Base-by-base conservation (phyloP, 1,284 basidiomycete species). In the Salmacisia buchloeana region DNA sequence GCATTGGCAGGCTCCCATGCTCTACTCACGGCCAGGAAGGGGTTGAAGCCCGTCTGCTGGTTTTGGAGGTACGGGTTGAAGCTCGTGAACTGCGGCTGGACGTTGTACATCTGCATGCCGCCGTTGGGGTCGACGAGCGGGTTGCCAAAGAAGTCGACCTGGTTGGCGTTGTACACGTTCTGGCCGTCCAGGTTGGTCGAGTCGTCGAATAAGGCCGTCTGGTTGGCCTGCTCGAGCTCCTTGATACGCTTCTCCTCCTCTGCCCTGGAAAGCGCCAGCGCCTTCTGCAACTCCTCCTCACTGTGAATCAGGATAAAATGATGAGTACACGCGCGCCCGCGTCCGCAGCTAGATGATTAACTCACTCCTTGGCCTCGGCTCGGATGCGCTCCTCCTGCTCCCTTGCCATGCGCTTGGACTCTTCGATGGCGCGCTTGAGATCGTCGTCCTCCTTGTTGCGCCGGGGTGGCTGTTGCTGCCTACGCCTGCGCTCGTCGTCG, bases 191-290 rank as follows among this genome's bases (percentile, higher is more conserved):
- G 67, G 60, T 75, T 72, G 70, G 74, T 73, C n/a, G 52, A 62
- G 43, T 74, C 93, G 79, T 97, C 94, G 71, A 97, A 94, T 68
- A 97, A 80, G 0, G 88, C 83, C 1, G 85, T 83, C 39, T 87
- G 85, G 71, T 91, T 94, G 33, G 87, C 84, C 70, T 88, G 87
- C 66, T 91, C 88, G 23, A 89, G 82, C 59, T 75, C 76, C 56
- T 77, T 69, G 67, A 75, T 80, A 27, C 80, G 65, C 59, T 73
- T 70, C 67, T 79, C 78, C 60, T 78, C 76, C 77, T 97, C 94
- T 80, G 94, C 90, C 80, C 92, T 86, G 67, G 91, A 94, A 34
- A 92, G 81, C 67, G 85, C 85, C 69, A 97, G 85, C 0, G 93
- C 93, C 73, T 86, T 83, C 70, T 86, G 82, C 36, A 96, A 80